Conservation (phyloP, 805 yeast genomes). For the Starmera amethionina region DNA sequence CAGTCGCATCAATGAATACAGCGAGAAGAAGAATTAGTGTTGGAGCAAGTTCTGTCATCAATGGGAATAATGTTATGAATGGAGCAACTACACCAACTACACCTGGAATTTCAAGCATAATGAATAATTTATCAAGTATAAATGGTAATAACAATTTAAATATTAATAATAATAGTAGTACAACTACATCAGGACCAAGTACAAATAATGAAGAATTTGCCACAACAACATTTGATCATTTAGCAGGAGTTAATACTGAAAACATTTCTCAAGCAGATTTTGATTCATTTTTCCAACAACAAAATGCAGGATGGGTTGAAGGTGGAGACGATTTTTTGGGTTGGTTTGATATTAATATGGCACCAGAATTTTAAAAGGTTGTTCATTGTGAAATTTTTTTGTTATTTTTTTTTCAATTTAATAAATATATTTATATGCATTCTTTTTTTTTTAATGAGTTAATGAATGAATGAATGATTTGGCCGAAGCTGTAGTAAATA, state of each 20-base stretch:
- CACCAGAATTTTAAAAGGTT: conserved; percentile 39
- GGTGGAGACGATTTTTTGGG: conserved; percentile 86
- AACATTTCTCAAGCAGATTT: conserved; percentile 22
- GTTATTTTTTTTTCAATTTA: conserved; percentile 6
- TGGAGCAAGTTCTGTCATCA: no score
- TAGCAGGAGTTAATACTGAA: conserved; percentile 10
- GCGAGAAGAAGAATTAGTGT: no score
- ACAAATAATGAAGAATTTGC: neutral
- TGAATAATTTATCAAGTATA: no score
- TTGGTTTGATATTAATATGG: conserved; percentile 83
- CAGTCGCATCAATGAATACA: no score
- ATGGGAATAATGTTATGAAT: no score
- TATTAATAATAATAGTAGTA: neutral
- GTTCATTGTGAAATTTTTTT: neutral
- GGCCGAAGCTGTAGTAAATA: neutral
- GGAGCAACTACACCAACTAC: no score
- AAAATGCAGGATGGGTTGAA: conserved; percentile 79
- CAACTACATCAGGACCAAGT: neutral
- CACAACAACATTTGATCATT: conserved; percentile 4
- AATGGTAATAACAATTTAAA: neutral
- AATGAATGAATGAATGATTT: neutral
- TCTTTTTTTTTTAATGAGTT: conserved; percentile 1
- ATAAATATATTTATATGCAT: conserved; percentile 6
- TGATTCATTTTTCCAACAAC: conserved; percentile 67
- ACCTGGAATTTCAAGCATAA: no score